phyloP scores from a whole-genome alignment of 768 basidiomycete genomes.

The Collybia nuda region DNA sequence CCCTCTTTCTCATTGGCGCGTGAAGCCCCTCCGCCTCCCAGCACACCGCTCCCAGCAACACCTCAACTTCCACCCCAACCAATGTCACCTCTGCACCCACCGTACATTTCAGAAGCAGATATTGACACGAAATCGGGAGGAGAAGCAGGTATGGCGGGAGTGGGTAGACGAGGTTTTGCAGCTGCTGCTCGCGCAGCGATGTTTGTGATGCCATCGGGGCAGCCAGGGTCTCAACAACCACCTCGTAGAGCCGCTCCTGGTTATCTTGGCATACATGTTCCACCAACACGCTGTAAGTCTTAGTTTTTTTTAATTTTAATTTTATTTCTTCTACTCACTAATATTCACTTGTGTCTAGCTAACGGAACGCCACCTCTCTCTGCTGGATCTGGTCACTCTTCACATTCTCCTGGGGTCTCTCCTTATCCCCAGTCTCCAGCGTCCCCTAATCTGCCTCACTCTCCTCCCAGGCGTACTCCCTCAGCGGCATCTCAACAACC shows the following conservation, averaged over 20 bases:
- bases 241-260: constrained; percentile 36
- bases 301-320: constrained; percentile 2
- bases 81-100: constrained; percentile 12
- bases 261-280: constrained; percentile 45
- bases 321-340: constrained; percentile 13
- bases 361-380: constrained; percentile 46
- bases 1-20: constrained; percentile 8
- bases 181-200: constrained; percentile 63
- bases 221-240: constrained; percentile 9
- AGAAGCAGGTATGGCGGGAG: constrained; percentile 87
- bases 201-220: constrained; percentile 22
- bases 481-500: constrained; percentile 1
- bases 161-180: constrained; percentile 82
- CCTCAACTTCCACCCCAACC: constrained; percentile 5
- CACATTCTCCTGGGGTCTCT: constrained; percentile 42
- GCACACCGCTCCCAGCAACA: constrained; percentile 4
- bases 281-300: constrained; percentile 37
- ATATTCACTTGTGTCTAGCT: constrained; percentile 19
- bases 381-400: constrained; percentile 43
- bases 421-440: constrained; percentile 36
- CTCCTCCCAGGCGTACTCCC: constrained; percentile 13
- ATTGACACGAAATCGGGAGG: constrained; percentile 76
- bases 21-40: constrained; percentile 6
- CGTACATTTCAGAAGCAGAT: constrained; percentile 28
- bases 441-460: constrained; percentile 15